Base-by-base conservation (phyloP, 2,329 filamentous ascomycete species). In the Aureobasidium sp. region DNA sequence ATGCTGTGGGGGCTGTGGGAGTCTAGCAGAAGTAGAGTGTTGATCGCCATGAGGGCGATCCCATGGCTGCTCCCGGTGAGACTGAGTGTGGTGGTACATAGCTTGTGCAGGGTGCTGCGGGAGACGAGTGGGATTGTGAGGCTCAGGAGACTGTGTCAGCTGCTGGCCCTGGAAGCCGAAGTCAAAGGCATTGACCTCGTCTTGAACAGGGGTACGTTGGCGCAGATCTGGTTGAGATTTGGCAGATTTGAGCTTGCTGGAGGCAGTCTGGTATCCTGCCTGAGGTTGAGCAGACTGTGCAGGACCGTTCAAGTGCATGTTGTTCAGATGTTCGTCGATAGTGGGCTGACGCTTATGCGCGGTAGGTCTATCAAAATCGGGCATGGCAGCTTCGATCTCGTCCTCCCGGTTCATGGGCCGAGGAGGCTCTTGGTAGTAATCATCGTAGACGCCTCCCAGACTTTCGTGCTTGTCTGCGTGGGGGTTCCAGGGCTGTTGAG, bases 251-350 rank as follows among this genome's bases (percentile, higher is more conserved):
- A 80, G 66, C 85, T 80, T 39, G 83, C 79, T 62, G 88, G 74
- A 69, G 88, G 53, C 82, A 33, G 86, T 85, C 69, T 89, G 86
- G 12, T 86, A 89, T 66, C 85, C 85, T 17, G 45, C 29, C 19
- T 47, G 47, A 14, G 62, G 57, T 48, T 64, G 53, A 35, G 62
- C 57, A 22, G 61, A 63, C 6, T 63, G 61, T 27, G 59, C 58
- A 47, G 60, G 48, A 12, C 59, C 62, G 52, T 56, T 62, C 24
- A 79, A 67, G 64, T 39, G 67, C 68, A 60, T 47, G 42, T 64
- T 64, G 53, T 65, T 61, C 65, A 67, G 60, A 68, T 69, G 62
- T 67, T 70, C 29, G 71, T 73, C 67, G 6, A 72, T 66, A 31
- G 68, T 67, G 62, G 69, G 67, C 31, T 64, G 63, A 3, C 69